These are phyloP conservation scores for Sporisorium reilianum DNA, from an alignment of 1,284 basidiomycete species.

Conservation along the genomic window DNA sequence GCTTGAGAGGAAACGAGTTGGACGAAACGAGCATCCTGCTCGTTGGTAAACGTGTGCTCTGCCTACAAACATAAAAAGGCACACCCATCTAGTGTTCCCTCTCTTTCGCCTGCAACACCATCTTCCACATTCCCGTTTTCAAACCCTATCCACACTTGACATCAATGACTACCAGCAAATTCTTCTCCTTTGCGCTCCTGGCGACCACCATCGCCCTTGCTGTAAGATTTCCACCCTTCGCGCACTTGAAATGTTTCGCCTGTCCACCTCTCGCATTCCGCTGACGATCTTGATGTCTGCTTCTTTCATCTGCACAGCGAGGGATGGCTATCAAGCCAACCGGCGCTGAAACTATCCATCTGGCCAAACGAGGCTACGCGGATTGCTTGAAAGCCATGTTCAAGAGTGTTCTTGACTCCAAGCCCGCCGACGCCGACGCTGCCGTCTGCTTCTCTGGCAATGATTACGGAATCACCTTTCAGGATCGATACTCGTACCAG, in stretches of 20 bases:
- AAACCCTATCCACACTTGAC: neutral
- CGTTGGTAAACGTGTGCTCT: too few relatives aligned
- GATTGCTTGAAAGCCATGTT: neutral
- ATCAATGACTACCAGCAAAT: neutral
- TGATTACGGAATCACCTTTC: neutral
- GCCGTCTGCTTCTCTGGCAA: neutral
- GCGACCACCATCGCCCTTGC: neutral
- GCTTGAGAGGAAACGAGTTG: too few relatives aligned
- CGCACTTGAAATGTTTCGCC: neutral
- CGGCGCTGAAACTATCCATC: neutral
- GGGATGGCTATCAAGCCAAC: neutral
- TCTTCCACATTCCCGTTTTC: neutral
- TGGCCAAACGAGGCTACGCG: neutral
- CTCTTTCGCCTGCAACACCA: neutral
- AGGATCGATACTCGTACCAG: neutral
- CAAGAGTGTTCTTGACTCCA: neutral
- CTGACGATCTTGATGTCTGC: neutral
- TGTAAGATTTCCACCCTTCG: neutral
- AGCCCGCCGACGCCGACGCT: neutral
- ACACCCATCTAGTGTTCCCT: neutral
- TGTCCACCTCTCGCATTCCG: neutral
- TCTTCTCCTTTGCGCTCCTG: neutral
- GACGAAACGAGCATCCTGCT: too few relatives aligned
- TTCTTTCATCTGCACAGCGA: neutral
- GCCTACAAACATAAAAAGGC: neutral